Conservation (phyloP, 257 asterid genomes). For the Eucommia ulmoides region DNA sequence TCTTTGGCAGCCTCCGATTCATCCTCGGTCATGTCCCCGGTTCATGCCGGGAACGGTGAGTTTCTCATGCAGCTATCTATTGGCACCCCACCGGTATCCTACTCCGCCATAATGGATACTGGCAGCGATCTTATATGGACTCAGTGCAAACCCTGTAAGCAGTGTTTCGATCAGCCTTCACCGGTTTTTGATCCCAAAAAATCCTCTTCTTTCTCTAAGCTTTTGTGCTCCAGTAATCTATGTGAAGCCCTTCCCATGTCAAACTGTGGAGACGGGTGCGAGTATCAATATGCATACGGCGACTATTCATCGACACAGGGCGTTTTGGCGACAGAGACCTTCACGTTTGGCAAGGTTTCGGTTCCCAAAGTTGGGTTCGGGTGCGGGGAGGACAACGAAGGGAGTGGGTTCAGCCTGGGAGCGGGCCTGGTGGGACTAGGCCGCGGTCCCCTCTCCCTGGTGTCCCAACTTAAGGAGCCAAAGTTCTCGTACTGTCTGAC, state of each 20-base stretch:
- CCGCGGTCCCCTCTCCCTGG: constrained; percentile 65
- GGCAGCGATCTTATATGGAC: constrained; percentile 74
- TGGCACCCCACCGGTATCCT: constrained; percentile 47
- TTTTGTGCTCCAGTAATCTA: constrained; percentile 40
- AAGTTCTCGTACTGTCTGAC: constrained; percentile 69
- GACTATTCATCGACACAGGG: constrained; percentile 77
- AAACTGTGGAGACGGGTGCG: constrained; percentile 36
- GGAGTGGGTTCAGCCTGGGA: constrained; percentile 58
- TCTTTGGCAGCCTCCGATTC: constrained; percentile 26
- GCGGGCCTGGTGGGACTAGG: constrained; percentile 84
- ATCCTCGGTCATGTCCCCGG: constrained; percentile 22
- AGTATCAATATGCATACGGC: constrained; percentile 56
- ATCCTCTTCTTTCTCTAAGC: constrained; percentile 35
- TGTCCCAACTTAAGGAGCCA: constrained; percentile 70
- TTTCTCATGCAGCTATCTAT: constrained; percentile 56
- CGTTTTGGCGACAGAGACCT: constrained; percentile 46
- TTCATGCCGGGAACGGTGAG: constrained; percentile 79
- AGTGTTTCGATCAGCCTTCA: constrained; percentile 38
- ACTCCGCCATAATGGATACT: constrained; percentile 56
- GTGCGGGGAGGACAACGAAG: constrained; percentile 68
- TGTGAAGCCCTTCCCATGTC: constrained; percentile 42
- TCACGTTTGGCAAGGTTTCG: constrained; percentile 36
- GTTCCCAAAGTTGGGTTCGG: constrained; percentile 53
- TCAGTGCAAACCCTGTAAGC: constrained; percentile 53
- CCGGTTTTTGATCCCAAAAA: constrained; percentile 48